These are phyloP conservation scores for Verticillium nubilum DNA, from an alignment of 2,329 filamentous ascomycete species.

Conservation along the genomic window DNA sequence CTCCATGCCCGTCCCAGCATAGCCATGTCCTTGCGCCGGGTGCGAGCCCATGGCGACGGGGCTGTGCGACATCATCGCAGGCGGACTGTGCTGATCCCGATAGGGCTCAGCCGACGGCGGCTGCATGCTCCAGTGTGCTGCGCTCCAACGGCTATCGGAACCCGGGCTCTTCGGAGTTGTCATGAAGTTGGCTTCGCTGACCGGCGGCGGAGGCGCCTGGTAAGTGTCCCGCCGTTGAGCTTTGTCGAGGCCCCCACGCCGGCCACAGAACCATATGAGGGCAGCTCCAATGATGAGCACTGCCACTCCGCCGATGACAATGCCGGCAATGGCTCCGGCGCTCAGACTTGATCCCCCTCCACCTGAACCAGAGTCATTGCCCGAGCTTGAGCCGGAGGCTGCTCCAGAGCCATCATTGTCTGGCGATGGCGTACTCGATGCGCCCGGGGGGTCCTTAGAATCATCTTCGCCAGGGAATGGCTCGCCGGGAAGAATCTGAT, in stretches of 20 bases:
- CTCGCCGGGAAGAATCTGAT: conserved; percentile 51
- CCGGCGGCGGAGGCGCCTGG: conserved; percentile 11
- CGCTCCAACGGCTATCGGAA: conserved; percentile 10
- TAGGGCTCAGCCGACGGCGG: neutral
- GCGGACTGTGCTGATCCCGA: neutral
- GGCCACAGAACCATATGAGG: conserved; percentile 43
- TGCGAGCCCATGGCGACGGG: neutral
- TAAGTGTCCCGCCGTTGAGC: conserved; percentile 23
- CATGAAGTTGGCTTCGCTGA: conserved; percentile 21
- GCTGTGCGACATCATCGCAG: neutral
- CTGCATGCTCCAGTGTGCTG: neutral
- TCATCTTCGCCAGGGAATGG: conserved; percentile 42
- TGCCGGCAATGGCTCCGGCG: conserved; percentile 53
- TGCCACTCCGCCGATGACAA: conserved; percentile 46
- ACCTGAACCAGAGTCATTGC: neutral
- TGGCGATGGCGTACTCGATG: neutral
- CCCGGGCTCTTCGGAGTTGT: conserved; percentile 26
- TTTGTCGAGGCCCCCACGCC: conserved; percentile 30
- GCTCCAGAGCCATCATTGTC: no score
- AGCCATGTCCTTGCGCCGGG: neutral
- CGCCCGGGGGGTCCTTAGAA: conserved; percentile 4
- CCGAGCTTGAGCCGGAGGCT: neutral
- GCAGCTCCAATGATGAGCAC: conserved; percentile 35
- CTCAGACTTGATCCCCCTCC: conserved; percentile 13
- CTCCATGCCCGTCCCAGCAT: neutral